Percentiles rank a stretch among this genome's conserved stretches.
These are phyloP conservation scores for Coprinellus micaceus DNA, from an alignment of 768 basidiomycete species.

Conservation along the genomic window DNA sequence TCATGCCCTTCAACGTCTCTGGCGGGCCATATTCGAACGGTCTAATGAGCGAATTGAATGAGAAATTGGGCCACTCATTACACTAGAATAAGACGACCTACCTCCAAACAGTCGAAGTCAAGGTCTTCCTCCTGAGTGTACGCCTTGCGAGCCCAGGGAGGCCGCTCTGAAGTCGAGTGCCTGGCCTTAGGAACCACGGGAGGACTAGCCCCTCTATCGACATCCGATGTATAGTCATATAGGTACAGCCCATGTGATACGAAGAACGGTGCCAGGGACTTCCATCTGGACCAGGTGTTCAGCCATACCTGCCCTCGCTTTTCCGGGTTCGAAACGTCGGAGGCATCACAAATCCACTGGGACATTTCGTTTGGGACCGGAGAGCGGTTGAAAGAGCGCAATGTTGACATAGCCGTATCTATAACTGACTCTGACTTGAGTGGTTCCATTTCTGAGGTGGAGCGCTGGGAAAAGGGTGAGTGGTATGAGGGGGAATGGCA, in stretches of 20 bases:
- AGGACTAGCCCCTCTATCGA: background rate
- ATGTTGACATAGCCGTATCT: too few species aligned
- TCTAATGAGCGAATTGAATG: background rate
- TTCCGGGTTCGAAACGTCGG: too few species aligned
- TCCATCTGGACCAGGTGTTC: conserved; percentile 5
- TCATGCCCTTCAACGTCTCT: conserved; percentile 12
- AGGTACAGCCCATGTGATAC: conserved; percentile 10
- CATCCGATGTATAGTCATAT: background rate
- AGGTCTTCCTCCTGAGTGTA: background rate
- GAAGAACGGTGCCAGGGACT: conserved; percentile 11
- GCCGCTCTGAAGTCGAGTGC: background rate
- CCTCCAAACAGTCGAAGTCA: background rate
- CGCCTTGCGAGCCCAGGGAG: background rate
- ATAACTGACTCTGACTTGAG: too few species aligned
- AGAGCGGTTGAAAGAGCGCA: too few species aligned
- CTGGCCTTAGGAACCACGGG: background rate
- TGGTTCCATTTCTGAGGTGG: too few species aligned
- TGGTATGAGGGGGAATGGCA: too few species aligned
- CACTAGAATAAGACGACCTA: background rate
- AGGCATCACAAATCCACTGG: too few species aligned
- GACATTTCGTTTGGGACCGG: too few species aligned
- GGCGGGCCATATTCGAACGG: conserved; percentile 10
- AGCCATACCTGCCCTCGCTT: too few species aligned
- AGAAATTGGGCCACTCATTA: background rate
- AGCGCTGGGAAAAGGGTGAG: too few species aligned